These are phyloP conservation scores for Echium plantagineum DNA, from an alignment of 257 asterid species.

Conservation along the genomic window DNA sequence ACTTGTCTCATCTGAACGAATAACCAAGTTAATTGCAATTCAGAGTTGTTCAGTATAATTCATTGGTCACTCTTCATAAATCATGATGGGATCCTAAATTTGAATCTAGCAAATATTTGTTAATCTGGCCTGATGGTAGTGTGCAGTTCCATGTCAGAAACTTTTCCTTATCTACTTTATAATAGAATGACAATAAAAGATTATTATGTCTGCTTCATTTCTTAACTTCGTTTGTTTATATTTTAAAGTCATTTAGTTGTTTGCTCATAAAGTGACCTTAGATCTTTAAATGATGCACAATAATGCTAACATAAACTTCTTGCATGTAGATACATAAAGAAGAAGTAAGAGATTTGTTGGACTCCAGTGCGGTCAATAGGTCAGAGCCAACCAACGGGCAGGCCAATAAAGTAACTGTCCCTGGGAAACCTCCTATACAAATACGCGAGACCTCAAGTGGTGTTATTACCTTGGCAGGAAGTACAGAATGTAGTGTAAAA, in stretches of 20 bases:
- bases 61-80: too few species aligned
- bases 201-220: too few species aligned
- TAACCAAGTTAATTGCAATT: too few species aligned
- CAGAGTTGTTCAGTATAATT: too few species aligned
- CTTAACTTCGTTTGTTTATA: too few species aligned
- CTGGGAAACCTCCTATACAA: slow-evolving; percentile 86
- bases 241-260: background rate
- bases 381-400: slow-evolving; percentile 67
- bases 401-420: slow-evolving; percentile 49
- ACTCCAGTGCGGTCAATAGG: slow-evolving; percentile 36
- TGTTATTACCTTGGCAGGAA: slow-evolving; percentile 92
- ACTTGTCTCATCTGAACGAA: too few species aligned
- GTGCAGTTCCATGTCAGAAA: too few species aligned
- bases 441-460: slow-evolving; percentile 97
- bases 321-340: slow-evolving; percentile 81
- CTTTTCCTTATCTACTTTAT: too few species aligned
- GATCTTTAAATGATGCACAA: background rate
- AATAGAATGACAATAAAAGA: too few species aligned
- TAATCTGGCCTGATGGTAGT: too few species aligned
- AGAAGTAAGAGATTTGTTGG: slow-evolving; percentile 93
- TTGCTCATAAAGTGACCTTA: background rate
- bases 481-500: slow-evolving; percentile 75
- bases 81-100: too few species aligned
- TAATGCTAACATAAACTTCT: slow-evolving; percentile 9
- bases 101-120: too few species aligned